These are phyloP conservation scores for Phytophthora colocasiae DNA, from an alignment of 352 stramenopile species.

Conservation along the genomic window DNA sequence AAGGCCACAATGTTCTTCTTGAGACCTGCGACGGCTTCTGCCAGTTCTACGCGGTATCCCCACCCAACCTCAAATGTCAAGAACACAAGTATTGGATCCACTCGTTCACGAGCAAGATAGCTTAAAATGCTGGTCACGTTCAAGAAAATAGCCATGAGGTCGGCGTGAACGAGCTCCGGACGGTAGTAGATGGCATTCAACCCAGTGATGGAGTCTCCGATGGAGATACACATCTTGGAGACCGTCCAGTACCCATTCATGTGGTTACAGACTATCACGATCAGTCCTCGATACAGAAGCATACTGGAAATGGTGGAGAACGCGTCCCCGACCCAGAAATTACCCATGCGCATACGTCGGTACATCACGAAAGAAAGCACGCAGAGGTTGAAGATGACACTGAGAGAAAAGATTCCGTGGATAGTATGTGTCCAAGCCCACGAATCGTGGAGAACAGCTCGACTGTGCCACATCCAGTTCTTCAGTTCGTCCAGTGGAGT, in stretches of 20 bases:
- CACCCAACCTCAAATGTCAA: conserved; percentile 28
- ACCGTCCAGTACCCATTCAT: conserved; percentile 43
- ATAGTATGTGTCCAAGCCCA: conserved; percentile 49
- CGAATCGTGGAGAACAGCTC: conserved; percentile 36
- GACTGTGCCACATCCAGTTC: conserved; percentile 29
- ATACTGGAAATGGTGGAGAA: conserved; percentile 39
- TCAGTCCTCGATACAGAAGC: conserved; percentile 33
- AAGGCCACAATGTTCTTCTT: conserved; percentile 7
- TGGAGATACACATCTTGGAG: conserved; percentile 24
- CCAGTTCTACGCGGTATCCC: conserved; percentile 3
- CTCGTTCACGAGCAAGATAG: conserved; percentile 18
- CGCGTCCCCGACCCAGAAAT: conserved; percentile 45
- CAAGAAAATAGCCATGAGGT: conserved; percentile 44
- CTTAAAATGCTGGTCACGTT: conserved; percentile 20
- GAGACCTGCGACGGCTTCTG: conserved; percentile 5
- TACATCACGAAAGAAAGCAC: conserved; percentile 36
- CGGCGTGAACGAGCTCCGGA: conserved; percentile 28
- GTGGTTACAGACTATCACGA: conserved; percentile 30
- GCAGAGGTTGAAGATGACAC: conserved; percentile 24
- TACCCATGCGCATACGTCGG: conserved; percentile 29
- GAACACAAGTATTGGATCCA: conserved; percentile 34
- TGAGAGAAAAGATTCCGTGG: conserved; percentile 31
- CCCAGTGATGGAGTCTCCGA: conserved; percentile 14
- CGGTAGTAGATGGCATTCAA: conserved; percentile 29
- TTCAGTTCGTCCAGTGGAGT: conserved; percentile 21